Evolutionary conservation across 148 eudicot genomes (phyloP).

Genomic region (Rhododendron williamsianum): DNA sequence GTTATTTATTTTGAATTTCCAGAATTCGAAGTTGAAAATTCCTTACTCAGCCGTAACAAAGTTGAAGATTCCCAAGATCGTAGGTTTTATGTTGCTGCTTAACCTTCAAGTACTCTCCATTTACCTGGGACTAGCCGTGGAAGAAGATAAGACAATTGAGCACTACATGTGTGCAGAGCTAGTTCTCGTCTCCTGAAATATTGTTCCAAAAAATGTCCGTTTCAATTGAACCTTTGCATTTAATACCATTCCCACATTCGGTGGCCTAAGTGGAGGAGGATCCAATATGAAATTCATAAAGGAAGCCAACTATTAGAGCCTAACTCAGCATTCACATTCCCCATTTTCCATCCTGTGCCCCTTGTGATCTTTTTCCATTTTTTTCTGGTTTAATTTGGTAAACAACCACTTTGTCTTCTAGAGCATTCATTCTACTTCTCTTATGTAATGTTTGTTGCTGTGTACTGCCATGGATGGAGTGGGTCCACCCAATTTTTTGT

Average conservation of each 20-base stretch:
- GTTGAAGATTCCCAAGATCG: not conserved
- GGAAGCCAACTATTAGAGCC: not conserved
- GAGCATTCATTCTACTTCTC: not conserved
- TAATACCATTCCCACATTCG: not conserved
- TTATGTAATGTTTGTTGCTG: not conserved
- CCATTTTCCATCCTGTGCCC: not conserved
- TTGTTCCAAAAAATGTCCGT: not conserved
- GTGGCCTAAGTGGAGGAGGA: not conserved
- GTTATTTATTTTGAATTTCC: not conserved
- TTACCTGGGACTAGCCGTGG: not conserved
- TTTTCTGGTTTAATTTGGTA: not conserved
- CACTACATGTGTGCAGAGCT: not conserved
- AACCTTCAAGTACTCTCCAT: not conserved
- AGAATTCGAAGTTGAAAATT: not conserved
- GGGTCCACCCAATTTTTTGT: not conserved
- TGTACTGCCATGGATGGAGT: not conserved
- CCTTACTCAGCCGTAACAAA: not conserved
- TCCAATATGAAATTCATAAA: not conserved
- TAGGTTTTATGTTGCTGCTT: not conserved
- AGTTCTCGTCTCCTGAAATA: not conserved
- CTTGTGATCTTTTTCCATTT: not conserved
- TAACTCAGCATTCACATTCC: not conserved
- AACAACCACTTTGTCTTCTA: not conserved
- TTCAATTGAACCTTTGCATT: not conserved
- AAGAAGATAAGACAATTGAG: not conserved